Evolutionary conservation across 495 filamentous ascomycete genomes (phyloP).

Genomic region (Ascodesmis nigricans): DNA sequence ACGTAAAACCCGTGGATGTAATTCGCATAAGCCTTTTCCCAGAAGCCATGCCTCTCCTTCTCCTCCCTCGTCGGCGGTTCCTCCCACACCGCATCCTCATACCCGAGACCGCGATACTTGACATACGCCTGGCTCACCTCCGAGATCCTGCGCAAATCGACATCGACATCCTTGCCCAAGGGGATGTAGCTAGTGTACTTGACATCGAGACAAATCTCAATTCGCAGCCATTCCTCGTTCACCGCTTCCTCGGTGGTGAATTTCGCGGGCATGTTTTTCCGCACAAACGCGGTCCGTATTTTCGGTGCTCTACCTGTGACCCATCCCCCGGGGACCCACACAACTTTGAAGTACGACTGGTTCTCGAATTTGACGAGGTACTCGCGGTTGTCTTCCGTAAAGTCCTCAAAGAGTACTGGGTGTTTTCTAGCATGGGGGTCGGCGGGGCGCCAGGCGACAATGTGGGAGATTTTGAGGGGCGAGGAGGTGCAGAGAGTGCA

Average conservation of each 20-base stretch:
- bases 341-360: slow-evolving; percentile 53
- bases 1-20: slow-evolving; percentile 58
- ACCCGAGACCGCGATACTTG: slow-evolving; percentile 89
- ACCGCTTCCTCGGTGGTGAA: slow-evolving; percentile 60
- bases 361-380: slow-evolving; percentile 77
- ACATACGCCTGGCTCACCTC: slow-evolving; percentile 50
- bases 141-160: slow-evolving; percentile 43
- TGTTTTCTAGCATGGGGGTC: slow-evolving; percentile 17
- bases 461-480: slow-evolving; percentile 37
- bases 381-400: slow-evolving; percentile 51
- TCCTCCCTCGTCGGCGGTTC: slow-evolving; percentile 47
- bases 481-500: slow-evolving; percentile 49
- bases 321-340: slow-evolving; percentile 81
- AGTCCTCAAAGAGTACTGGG: slow-evolving; percentile 27
- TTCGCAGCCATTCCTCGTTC: slow-evolving; percentile 55
- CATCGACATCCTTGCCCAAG: slow-evolving; percentile 32
- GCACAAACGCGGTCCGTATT: slow-evolving; percentile 57
- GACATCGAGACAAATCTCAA: slow-evolving; percentile 76
- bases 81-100: slow-evolving; percentile 85
- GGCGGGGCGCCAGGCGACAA: slow-evolving; percentile 73
- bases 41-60: slow-evolving; percentile 54
- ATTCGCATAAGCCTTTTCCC: slow-evolving; percentile 59
- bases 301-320: slow-evolving; percentile 46
- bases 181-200: slow-evolving; percentile 31
- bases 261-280: slow-evolving; percentile 42